A percentile compares a stretch with the other conserved stretches of the same genome.
These are phyloP conservation scores for Ramaria sp. DNA, from an alignment of 768 basidiomycete genomes.

Conservation along the genomic window DNA sequence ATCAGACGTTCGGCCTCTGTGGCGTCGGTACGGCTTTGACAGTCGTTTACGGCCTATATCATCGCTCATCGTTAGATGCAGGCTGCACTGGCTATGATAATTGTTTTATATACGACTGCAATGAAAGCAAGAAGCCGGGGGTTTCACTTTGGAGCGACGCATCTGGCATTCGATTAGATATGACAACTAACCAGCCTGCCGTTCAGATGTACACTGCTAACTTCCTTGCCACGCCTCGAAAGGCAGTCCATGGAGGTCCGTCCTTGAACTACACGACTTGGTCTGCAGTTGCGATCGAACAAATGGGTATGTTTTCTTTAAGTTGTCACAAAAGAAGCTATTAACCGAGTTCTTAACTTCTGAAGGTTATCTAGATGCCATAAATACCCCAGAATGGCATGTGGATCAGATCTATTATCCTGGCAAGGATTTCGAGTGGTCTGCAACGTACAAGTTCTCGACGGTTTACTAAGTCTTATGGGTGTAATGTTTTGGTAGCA, in stretches of 20 bases:
- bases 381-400: slow-evolving; percentile 45
- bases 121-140: slow-evolving; percentile 17
- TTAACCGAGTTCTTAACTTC: neutral
- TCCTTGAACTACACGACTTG: slow-evolving; percentile 28
- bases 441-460: slow-evolving; percentile 38
- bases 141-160: slow-evolving; percentile 36
- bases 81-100: slow-evolving; percentile 41
- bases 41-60: slow-evolving; percentile 23
- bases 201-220: slow-evolving; percentile 40
- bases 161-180: slow-evolving; percentile 43
- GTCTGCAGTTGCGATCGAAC: slow-evolving; percentile 42
- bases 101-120: slow-evolving; percentile 37
- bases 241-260: slow-evolving; percentile 39
- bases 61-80: slow-evolving; percentile 21
- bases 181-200: slow-evolving; percentile 40
- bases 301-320: slow-evolving; percentile 21
- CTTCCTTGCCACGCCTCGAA: slow-evolving; percentile 36
- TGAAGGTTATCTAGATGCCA: slow-evolving; percentile 34
- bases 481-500: neutral
- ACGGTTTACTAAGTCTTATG: slow-evolving; percentile 11
- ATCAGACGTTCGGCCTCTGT: slow-evolving; percentile 19
- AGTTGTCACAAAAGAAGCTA: neutral
- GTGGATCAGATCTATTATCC: slow-evolving; percentile 44
- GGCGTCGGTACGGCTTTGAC: too few relatives aligned
- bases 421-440: slow-evolving; percentile 34